Evolutionary conservation across 768 basidiomycete genomes (phyloP).

Genomic region (Rhizopogon rudus): DNA sequence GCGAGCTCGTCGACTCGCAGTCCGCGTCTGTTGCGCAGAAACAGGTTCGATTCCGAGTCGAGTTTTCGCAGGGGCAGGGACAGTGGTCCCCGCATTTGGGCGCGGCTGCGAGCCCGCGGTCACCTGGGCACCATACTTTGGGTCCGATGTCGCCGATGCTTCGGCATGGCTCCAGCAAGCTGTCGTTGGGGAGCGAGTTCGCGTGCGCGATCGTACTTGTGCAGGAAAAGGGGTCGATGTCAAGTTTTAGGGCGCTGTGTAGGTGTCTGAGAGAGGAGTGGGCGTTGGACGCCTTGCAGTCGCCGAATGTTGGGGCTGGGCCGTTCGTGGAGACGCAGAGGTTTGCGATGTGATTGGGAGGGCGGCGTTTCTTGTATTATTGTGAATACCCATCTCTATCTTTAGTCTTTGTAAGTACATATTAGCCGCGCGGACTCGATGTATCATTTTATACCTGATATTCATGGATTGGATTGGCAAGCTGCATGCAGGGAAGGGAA

Average conservation of each 20-base stretch:
- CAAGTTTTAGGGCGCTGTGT: constrained; percentile 78
- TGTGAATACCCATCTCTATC: background rate
- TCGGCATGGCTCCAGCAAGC: constrained; percentile 23
- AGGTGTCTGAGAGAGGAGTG: constrained; percentile 69
- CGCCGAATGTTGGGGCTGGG: constrained; percentile 27
- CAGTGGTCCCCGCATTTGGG: constrained; percentile 19
- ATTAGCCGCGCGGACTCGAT: background rate
- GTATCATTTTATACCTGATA: too few relatives aligned
- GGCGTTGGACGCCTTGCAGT: constrained; percentile 36
- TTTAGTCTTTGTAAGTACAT: background rate
- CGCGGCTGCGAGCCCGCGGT: constrained; percentile 18
- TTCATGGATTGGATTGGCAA: too few relatives aligned
- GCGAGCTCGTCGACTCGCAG: constrained; percentile 39
- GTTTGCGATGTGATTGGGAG: constrained; percentile 20
- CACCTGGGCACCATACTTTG: constrained; percentile 22
- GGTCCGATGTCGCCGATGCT: constrained; percentile 17
- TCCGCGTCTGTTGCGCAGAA: constrained; percentile 52
- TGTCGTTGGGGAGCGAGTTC: constrained; percentile 28
- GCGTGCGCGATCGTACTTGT: constrained; percentile 70
- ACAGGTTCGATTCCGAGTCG: constrained; percentile 78
- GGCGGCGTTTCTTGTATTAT: background rate
- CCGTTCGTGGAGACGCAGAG: constrained; percentile 38
- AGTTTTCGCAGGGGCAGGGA: constrained; percentile 44
- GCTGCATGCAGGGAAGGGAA: background rate
- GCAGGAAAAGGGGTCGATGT: constrained; percentile 88